Percentiles rank a stretch among this genome's conserved stretches.
These are phyloP conservation scores for Chalciporus sphaerocephalus DNA, from an alignment of 768 basidiomycete genomes.

Conservation along the genomic window DNA sequence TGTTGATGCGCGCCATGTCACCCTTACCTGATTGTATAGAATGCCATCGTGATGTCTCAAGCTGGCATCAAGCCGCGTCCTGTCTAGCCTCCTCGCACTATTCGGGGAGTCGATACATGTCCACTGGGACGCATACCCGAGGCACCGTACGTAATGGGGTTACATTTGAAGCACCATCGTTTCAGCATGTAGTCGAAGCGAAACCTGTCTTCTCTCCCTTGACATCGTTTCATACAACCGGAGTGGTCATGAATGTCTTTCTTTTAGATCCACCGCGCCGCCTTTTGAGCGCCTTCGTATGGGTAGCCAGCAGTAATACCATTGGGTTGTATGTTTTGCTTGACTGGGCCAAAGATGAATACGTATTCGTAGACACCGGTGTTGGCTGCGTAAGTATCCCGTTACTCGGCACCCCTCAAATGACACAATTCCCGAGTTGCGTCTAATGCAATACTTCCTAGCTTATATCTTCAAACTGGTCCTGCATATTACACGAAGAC, in stretches of 20 bases:
- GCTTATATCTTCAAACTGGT: conserved; percentile 72
- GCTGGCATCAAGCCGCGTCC: background rate
- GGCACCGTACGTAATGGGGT: conserved; percentile 6
- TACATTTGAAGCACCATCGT: conserved; percentile 8
- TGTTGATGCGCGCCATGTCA: conserved; percentile 18
- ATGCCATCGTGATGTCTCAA: conserved; percentile 12
- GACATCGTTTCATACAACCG: conserved; percentile 59
- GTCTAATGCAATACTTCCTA: conserved; percentile 22
- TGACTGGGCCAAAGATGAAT: conserved; percentile 63
- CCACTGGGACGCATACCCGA: background rate
- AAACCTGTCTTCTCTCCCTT: conserved; percentile 54
- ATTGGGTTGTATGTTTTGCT: conserved; percentile 54
- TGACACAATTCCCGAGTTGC: conserved; percentile 1
- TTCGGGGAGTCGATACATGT: conserved; percentile 1
- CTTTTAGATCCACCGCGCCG: conserved; percentile 60
- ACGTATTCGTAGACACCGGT: conserved; percentile 70
- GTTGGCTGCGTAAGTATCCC: conserved; percentile 60
- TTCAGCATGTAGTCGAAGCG: conserved; percentile 9
- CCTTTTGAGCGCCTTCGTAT: conserved; percentile 66
- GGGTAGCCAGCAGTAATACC: conserved; percentile 44
- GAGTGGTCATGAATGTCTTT: conserved; percentile 76
- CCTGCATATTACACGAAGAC: conserved; percentile 62
- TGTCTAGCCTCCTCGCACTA: conserved; percentile 5
- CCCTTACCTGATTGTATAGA: conserved; percentile 21
- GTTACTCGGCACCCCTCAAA: background rate